phyloP scores from a whole-genome alignment of 2,329 filamentous ascomycete genomes.

The Pezicula carpinea region DNA sequence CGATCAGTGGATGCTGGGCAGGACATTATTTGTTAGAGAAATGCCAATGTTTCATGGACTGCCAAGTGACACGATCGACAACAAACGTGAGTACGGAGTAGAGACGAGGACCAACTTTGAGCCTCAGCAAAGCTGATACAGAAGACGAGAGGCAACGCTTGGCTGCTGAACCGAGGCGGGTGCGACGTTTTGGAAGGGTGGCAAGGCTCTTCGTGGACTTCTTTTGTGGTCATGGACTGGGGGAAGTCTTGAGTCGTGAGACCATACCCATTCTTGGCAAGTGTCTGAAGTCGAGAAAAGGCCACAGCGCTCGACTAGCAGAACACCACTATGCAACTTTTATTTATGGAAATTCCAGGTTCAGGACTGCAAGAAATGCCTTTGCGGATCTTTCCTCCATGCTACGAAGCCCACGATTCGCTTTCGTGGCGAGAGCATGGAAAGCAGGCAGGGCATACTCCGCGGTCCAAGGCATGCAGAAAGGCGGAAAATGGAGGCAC shows the following conservation, averaged over 20 bases:
- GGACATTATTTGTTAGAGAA: constrained; percentile 11
- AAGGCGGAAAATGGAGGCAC: too few relatives aligned
- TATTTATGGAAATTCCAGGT: not conserved
- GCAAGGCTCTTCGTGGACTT: constrained; percentile 2
- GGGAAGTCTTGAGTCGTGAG: constrained; percentile 6
- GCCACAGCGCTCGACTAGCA: not conserved
- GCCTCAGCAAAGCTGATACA: constrained; percentile 16
- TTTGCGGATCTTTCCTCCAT: too few relatives aligned
- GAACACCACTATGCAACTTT: not conserved
- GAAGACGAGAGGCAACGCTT: constrained; percentile 9
- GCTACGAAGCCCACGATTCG: too few relatives aligned
- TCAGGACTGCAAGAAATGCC: too few relatives aligned
- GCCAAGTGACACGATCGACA: constrained; percentile 23
- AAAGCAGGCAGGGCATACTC: too few relatives aligned
- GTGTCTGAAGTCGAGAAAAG: not conserved
- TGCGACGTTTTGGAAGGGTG: constrained; percentile 12
- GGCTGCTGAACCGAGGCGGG: constrained; percentile 17
- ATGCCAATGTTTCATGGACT: constrained; percentile 22
- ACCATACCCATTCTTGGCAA: not conserved
- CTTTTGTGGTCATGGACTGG: too few relatives aligned
- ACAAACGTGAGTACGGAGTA: constrained; percentile 1
- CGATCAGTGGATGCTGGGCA: not conserved
- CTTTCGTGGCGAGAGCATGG: too few relatives aligned
- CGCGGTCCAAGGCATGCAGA: too few relatives aligned
- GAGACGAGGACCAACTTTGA: constrained; percentile 6